phyloP scores from a whole-genome alignment of 2,329 filamentous ascomycete species.

The Penicillium occitanis region DNA sequence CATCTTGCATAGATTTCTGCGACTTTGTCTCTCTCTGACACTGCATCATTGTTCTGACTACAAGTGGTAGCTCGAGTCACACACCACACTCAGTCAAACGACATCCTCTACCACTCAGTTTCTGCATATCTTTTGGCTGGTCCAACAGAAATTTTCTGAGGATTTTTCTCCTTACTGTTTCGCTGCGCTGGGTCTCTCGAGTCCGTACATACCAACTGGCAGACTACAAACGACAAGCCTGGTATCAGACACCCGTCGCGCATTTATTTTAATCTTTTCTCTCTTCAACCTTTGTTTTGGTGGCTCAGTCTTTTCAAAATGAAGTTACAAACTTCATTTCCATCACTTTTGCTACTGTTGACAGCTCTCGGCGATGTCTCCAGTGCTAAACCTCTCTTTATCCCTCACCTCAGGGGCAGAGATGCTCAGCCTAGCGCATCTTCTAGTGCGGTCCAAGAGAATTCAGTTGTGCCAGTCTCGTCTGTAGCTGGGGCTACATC shows the following conservation, averaged over 20 bases:
- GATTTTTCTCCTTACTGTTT: not conserved
- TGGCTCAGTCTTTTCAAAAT: not conserved
- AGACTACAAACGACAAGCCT: not conserved
- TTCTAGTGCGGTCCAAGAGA: not conserved
- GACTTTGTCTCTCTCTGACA: not conserved
- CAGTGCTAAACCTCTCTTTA: not conserved
- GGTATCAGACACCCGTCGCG: not conserved
- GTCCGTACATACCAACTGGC: not conserved
- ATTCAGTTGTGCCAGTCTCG: slow-evolving; percentile 1
- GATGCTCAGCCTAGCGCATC: not conserved
- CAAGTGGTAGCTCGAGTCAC: not conserved
- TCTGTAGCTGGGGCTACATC: not conserved
- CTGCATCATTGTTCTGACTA: not conserved
- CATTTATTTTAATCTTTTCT: not conserved
- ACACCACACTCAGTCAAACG: not conserved
- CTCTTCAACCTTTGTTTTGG: not conserved
- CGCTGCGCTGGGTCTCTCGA: not conserved
- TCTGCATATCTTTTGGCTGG: not conserved
- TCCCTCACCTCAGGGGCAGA: not conserved
- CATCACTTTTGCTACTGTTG: not conserved
- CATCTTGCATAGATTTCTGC: not conserved
- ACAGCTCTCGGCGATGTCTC: not conserved
- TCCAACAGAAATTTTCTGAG: not conserved
- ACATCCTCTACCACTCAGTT: not conserved
- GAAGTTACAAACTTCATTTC: not conserved